Percentiles rank a stretch among this genome's conserved stretches.
These are phyloP conservation scores for Hibiscus tridactylites DNA, from an alignment of 345 rosid species.

Conservation along the genomic window DNA sequence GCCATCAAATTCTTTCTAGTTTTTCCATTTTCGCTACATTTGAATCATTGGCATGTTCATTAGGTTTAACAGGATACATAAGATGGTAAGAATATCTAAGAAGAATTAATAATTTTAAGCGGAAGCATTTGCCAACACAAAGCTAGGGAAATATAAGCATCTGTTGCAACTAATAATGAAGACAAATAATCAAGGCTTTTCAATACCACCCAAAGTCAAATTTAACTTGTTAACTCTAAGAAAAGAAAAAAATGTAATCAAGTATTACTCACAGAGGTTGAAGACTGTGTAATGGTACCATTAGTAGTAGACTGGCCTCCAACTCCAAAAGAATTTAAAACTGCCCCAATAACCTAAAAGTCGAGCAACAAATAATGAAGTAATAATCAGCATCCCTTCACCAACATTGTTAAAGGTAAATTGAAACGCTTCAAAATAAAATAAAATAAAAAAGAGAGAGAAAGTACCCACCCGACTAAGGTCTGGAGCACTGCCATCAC, in stretches of 20 bases:
- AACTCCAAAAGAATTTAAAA: conserved; percentile 74
- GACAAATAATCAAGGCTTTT: neutral
- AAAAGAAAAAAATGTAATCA: neutral
- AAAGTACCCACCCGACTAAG: conserved; percentile 42
- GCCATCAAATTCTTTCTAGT: neutral
- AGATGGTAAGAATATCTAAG: neutral
- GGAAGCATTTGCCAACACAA: neutral
- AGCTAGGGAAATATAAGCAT: neutral
- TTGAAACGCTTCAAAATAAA: neutral
- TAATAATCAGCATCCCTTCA: neutral
- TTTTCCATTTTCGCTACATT: neutral
- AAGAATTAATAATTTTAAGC: neutral
- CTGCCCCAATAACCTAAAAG: conserved; percentile 77
- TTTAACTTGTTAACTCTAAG: neutral
- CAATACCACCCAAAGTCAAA: neutral
- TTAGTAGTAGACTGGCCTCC: conserved; percentile 44
- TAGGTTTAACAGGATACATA: neutral
- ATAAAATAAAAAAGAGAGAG: too few species aligned
- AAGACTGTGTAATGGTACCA: conserved; percentile 31
- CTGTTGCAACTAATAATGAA: neutral
- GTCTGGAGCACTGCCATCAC: conserved; percentile 64
- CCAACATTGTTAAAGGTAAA: neutral
- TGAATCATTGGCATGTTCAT: neutral
- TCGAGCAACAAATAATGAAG: conserved; percentile 2
- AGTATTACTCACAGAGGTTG: conserved; percentile 39